A percentile compares a stretch with the other conserved stretches of the same genome.
Evolutionary conservation across 2,329 filamentous ascomycete species (phyloP).

Genomic region (Claviceps fusiformis): DNA sequence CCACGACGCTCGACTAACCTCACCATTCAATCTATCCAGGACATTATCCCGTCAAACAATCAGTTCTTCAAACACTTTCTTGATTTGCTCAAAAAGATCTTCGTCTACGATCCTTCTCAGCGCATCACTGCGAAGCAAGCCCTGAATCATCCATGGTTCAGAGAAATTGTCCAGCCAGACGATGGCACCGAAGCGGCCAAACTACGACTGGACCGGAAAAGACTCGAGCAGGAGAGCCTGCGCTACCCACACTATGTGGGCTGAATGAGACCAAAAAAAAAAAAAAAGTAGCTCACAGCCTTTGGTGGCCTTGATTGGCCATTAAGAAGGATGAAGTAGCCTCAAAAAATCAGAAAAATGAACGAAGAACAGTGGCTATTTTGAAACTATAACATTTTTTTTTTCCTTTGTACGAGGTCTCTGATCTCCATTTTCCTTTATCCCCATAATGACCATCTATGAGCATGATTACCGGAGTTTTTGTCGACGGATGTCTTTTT

Average conservation of each 20-base stretch:
- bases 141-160: slow-evolving; percentile 48
- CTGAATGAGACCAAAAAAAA: not conserved
- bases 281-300: no score
- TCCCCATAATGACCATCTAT: slow-evolving; percentile 3
- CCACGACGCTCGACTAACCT: not conserved
- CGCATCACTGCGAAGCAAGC: slow-evolving; percentile 48
- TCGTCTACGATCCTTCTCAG: slow-evolving; percentile 45
- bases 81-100: slow-evolving; percentile 45
- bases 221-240: slow-evolving; percentile 4
- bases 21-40: not conserved
- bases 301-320: not conserved
- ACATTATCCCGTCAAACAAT: slow-evolving; percentile 42
- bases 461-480: slow-evolving; percentile 6
- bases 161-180: slow-evolving; percentile 41
- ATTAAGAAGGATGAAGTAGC: not conserved
- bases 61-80: slow-evolving; percentile 41
- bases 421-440: not conserved
- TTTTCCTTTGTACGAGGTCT: not conserved
- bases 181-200: slow-evolving; percentile 48
- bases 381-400: not conserved
- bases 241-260: not conserved
- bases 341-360: not conserved
- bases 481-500: not conserved
- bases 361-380: not conserved
- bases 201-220: slow-evolving; percentile 23